Percentiles rank a stretch among this genome's conserved stretches.
phyloP scores from a whole-genome alignment of 495 filamentous ascomycete genomes.

The Echria macrotheca region DNA sequence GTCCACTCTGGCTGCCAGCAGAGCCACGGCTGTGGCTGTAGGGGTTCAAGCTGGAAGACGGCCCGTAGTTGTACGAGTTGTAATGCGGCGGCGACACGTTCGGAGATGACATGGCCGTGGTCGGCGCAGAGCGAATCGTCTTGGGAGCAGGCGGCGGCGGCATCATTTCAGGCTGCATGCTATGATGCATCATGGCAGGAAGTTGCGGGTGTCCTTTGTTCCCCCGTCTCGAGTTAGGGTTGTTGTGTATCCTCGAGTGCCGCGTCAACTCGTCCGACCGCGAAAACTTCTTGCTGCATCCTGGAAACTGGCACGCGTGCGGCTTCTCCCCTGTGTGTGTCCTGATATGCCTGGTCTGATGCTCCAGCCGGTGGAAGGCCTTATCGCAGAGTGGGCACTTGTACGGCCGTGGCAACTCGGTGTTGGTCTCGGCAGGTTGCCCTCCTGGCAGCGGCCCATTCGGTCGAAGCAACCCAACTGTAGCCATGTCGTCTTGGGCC shows the following conservation, averaged over 20 bases:
- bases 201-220: constrained; percentile 67
- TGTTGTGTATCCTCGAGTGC: constrained; percentile 97
- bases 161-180: constrained; percentile 61
- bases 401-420: constrained; percentile 89
- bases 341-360: constrained; percentile 95
- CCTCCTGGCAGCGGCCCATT: constrained; percentile 60
- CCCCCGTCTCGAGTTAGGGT: constrained; percentile 90
- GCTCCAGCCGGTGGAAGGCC: constrained; percentile 96
- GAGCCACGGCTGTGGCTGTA: constrained; percentile 54
- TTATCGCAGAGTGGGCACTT: constrained; percentile 98
- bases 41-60: constrained; percentile 55
- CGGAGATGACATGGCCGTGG: constrained; percentile 82
- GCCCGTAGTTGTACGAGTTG: constrained; percentile 60
- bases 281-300: constrained; percentile 96
- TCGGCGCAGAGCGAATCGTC: constrained; percentile 72
- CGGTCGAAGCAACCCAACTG: constrained; percentile 63
- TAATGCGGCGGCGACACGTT: constrained; percentile 95
- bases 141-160: constrained; percentile 65
- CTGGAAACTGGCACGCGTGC: constrained; percentile 87
- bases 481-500: constrained; percentile 55
- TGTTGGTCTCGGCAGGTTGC: constrained; percentile 44
- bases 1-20: constrained; percentile 42
- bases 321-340: constrained; percentile 99
- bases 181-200: constrained; percentile 23
- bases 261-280: constrained; percentile 94